Evolutionary conservation across 768 basidiomycete species (phyloP), one percentile per base, ranked within the genome.

Genomic region (Termitomyces sp.): DNA sequence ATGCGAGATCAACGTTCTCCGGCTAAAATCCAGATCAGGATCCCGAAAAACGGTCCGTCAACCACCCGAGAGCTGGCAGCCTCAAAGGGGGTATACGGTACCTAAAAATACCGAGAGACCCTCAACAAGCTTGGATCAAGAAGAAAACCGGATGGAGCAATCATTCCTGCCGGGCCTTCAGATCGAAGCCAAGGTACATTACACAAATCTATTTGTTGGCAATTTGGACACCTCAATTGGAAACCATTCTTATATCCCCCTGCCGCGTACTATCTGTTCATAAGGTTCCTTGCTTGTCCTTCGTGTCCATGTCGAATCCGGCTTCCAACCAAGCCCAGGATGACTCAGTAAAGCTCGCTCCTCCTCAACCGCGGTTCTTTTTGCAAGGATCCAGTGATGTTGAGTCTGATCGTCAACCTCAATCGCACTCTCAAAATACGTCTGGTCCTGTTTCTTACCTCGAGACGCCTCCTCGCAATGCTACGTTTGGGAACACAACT

Each of bases 391-490:
- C 65, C 58, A 64, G 65, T 18, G 73, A 75, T 64, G 65, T 56
- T 14, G 72, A 74, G 36, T 62, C 58, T 54, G 70, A 72, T 52
- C 62, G 49, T 28, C 63, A 42, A 22, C 55, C 53, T 52, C 68
- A 24, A 26, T 66, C 69, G 20, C 75, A 73, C 63, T 75, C 72
- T 48, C 70, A 72, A 61, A 72, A 68, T 20, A 70, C 67, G 26
- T 74, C 75, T 40, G 64, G 59, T 52, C 65, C 63, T 38, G 32
- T 67, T 56, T 73, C 73, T 51, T 68, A 64, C 56, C 64, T 57
- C 8, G 75, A 77, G 33, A 73, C 74, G 4, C 73, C 77, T n/a
- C 76, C 79, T 43, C 77, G 74, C 57, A 75, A 66, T 53, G 64
- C 68, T 46, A 66, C 68, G 35, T 74, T 76, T 63, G 69, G 68